Percentiles rank a stretch among this genome's conserved stretches.
phyloP scores from a whole-genome alignment of 2,329 filamentous ascomycete genomes.

The Aspergillaceae sp. region DNA sequence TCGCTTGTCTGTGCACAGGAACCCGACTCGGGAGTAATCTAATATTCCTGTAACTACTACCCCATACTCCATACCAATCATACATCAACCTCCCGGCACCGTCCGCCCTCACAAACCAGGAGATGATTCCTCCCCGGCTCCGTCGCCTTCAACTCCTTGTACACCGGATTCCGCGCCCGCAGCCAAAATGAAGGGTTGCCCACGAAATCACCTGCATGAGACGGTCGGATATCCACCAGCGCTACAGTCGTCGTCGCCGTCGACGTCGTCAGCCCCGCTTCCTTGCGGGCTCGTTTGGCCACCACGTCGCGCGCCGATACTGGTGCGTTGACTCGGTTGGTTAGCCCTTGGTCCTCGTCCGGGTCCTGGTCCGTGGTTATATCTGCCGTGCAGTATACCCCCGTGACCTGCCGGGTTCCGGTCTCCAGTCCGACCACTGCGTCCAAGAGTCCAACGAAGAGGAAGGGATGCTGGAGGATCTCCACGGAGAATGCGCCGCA shows the following conservation, averaged over 20 bases:
- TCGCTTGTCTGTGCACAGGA: too few relatives aligned
- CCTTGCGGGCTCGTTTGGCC: constrained; percentile 24
- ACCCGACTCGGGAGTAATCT: too few relatives aligned
- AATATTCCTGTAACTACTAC: too few relatives aligned
- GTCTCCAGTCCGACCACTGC: constrained; percentile 66
- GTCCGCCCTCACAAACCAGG: constrained; percentile 30
- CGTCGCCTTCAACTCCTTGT: constrained; percentile 27
- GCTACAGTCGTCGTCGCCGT: constrained; percentile 26
- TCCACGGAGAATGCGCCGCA: constrained; percentile 83
- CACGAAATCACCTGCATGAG: constrained; percentile 25
- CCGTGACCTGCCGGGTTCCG: constrained; percentile 54
- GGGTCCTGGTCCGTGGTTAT: constrained; percentile 6
- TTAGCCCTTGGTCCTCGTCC: constrained; percentile 8
- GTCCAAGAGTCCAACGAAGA: constrained; percentile 74
- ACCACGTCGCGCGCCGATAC: constrained; percentile 21
- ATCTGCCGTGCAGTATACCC: constrained; percentile 40
- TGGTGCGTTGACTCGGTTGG: constrained; percentile 14
- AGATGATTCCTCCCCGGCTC: constrained; percentile 31
- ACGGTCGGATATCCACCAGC: constrained; percentile 29
- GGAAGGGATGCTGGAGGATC: constrained; percentile 83
- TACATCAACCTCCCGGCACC: constrained; percentile 29
- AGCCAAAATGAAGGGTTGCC: constrained; percentile 32
- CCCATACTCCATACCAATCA: constrained; percentile 4
- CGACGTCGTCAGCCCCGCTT: constrained; percentile 24
- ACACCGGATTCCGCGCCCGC: constrained; percentile 27